Evolutionary conservation across 768 basidiomycete species (phyloP), one percentile per base, ranked within the genome.

Genomic region (Chlorophyllum brunneum): DNA sequence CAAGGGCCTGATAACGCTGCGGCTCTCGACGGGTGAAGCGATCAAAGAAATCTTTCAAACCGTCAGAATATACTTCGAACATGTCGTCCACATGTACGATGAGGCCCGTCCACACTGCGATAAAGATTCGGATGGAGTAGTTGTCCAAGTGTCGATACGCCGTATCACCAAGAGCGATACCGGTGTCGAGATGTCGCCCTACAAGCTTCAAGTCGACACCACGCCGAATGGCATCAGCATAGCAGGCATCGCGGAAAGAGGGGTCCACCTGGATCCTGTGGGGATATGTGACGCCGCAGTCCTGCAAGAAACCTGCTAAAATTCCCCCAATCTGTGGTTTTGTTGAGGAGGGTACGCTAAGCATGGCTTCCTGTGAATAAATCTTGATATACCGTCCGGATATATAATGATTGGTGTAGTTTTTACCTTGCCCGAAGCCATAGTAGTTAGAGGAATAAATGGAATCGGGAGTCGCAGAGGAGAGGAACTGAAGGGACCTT

Each of bases 1-100:
- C 31, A 7, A 31, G 31, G 31, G 53, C 51, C 46, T 74, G 74
- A 2, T 41, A 41, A 11, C 40, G 40, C 23, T 41, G 40, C 11
- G 40, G 23, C 11, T 41, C 18, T 13, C 13, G 22, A 22, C 40
- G 20, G 18, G 23, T 22, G 13, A 41, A 24, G 11, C 40, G 40
- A 20, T 41, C 40, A 24, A 41, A 41, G 13, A 41, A 22, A 11
- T 24, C 23, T 16, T 41, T 20, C n/a, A 41, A 22, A 13, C 40
- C 40, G 23, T 41, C 40, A 9, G 18, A 13, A 13, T 41, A 41
- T 5, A 11, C 23, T 11, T 41, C 16, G 20, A 18, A 41, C 16
- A 5, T 5, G 13, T 41, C 23, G 13, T 41, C 40, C 4, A 41
- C 23, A 22, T 41, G 40, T n/a, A 22, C 23, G 4, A 41, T 11